These are phyloP conservation scores for Coemansia sp. DNA, from an alignment of 192 early-diverging fungal species.

Conservation along the genomic window DNA sequence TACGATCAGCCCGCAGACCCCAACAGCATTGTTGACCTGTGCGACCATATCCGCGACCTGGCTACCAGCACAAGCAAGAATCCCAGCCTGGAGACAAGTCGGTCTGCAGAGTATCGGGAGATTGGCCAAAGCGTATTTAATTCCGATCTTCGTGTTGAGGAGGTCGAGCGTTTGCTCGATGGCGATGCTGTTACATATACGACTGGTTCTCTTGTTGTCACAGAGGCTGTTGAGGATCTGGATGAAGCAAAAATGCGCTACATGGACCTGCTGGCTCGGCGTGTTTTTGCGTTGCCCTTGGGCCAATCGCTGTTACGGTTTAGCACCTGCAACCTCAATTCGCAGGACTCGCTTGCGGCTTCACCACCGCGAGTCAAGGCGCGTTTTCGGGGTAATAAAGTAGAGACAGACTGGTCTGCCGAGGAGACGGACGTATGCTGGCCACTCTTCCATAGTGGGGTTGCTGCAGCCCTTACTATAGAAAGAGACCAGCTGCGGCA, in stretches of 20 bases:
- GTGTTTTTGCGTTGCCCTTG: slow-evolving; percentile 67
- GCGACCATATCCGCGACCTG: slow-evolving; percentile 17
- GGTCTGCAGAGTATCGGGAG: slow-evolving; percentile 20
- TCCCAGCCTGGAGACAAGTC: not conserved
- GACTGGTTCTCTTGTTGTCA: not conserved
- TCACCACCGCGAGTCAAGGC: slow-evolving; percentile 60
- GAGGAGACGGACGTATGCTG: slow-evolving; percentile 60
- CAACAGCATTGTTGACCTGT: slow-evolving; percentile 20
- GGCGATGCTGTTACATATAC: slow-evolving; percentile 6
- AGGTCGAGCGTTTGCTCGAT: slow-evolving; percentile 29
- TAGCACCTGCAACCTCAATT: slow-evolving; percentile 57
- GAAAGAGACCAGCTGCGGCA: slow-evolving; percentile 54
- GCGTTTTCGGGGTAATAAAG: slow-evolving; percentile 67
- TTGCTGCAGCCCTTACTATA: slow-evolving; percentile 74
- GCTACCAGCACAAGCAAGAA: not conserved
- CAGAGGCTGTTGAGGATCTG: slow-evolving; percentile 7
- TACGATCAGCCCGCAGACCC: not conserved
- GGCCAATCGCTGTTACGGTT: slow-evolving; percentile 74
- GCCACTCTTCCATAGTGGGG: slow-evolving; percentile 90
- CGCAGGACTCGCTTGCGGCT: slow-evolving; percentile 64
- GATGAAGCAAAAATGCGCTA: slow-evolving; percentile 19
- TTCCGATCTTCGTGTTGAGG: slow-evolving; percentile 44
- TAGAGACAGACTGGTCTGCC: slow-evolving; percentile 31
- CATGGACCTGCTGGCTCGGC: slow-evolving; percentile 27
- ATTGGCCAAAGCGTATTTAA: slow-evolving; percentile 24